phyloP scores from a whole-genome alignment of 2,329 filamentous ascomycete genomes.

The Talaromyces islandicus region DNA sequence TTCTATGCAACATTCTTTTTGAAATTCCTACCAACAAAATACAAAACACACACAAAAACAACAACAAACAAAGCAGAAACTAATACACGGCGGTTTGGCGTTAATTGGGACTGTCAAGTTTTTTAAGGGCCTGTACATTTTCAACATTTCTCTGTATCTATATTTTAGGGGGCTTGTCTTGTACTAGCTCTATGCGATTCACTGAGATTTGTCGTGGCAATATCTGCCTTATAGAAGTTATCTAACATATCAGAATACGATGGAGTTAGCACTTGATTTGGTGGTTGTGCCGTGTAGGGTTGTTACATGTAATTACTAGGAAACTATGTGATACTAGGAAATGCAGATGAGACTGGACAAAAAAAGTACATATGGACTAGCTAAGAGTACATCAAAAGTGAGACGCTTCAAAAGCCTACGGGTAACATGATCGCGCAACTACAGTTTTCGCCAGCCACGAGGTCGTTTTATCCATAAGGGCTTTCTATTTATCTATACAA shows the following conservation, averaged over 20 bases:
- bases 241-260: not conserved
- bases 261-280: not conserved
- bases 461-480: constrained; percentile 7
- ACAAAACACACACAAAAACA: not conserved
- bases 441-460: constrained; percentile 8
- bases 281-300: not conserved
- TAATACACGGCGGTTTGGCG: not conserved
- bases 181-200: not conserved
- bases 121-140: not conserved
- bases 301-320: not conserved
- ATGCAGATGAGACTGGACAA: not conserved
- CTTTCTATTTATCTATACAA: constrained; percentile 14
- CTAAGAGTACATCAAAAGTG: not conserved
- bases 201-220: not conserved
- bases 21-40: not conserved
- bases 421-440: not conserved
- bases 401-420: not conserved
- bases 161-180: not conserved
- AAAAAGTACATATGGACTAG: not conserved
- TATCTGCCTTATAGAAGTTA: not conserved
- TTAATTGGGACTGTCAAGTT: not conserved
- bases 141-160: constrained; percentile 1
- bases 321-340: too few species aligned
- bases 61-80: not conserved
- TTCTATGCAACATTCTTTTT: constrained; percentile 6